phyloP scores from a whole-genome alignment of 2,329 filamentous ascomycete species.

The Fusarium buxicola region DNA sequence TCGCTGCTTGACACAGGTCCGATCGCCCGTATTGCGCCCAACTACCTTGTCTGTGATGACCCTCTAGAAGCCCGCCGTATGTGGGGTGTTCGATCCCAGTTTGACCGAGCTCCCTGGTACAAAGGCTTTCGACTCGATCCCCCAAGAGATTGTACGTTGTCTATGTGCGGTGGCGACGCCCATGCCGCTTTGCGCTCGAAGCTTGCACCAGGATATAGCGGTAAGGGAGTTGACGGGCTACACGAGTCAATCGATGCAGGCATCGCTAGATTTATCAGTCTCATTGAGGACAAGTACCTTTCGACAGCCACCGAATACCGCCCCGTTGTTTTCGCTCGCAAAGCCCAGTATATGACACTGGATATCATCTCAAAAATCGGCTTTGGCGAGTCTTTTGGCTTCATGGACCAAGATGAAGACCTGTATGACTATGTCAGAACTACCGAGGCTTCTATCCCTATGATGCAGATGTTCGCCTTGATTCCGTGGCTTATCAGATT shows the following conservation, averaged over 20 bases:
- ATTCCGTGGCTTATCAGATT: slow-evolving; percentile 13
- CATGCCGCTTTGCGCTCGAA: slow-evolving; percentile 7
- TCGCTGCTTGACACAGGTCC: background rate
- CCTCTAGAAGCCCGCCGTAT: slow-evolving; percentile 10
- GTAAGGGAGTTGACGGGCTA: slow-evolving; percentile 3
- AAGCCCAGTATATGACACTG: slow-evolving; percentile 11
- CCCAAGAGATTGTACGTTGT: slow-evolving; percentile 7
- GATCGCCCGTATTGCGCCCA: slow-evolving; percentile 11
- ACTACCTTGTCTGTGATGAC: slow-evolving; percentile 12
- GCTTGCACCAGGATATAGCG: slow-evolving; percentile 10
- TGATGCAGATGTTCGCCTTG: slow-evolving; percentile 10
- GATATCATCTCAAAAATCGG: slow-evolving; percentile 15
- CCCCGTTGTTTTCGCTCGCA: slow-evolving; percentile 7
- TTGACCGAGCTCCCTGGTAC: slow-evolving; percentile 9
- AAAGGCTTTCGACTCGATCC: slow-evolving; percentile 15
- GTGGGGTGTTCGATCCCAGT: slow-evolving; percentile 13
- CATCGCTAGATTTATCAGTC: slow-evolving; percentile 1
- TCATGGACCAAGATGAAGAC: slow-evolving; percentile 12
- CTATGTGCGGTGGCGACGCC: background rate
- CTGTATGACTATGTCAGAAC: slow-evolving; percentile 8
- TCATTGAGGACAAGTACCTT: slow-evolving; percentile 12
- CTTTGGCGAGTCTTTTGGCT: slow-evolving; percentile 14
- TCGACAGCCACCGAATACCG: slow-evolving; percentile 1
- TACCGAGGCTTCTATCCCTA: background rate
- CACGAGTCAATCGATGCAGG: slow-evolving; percentile 7